Evolutionary conservation across 169 alveolate genomes (phyloP), one percentile per base, ranked within the genome.

Genomic region (Cystoisospora suis): DNA sequence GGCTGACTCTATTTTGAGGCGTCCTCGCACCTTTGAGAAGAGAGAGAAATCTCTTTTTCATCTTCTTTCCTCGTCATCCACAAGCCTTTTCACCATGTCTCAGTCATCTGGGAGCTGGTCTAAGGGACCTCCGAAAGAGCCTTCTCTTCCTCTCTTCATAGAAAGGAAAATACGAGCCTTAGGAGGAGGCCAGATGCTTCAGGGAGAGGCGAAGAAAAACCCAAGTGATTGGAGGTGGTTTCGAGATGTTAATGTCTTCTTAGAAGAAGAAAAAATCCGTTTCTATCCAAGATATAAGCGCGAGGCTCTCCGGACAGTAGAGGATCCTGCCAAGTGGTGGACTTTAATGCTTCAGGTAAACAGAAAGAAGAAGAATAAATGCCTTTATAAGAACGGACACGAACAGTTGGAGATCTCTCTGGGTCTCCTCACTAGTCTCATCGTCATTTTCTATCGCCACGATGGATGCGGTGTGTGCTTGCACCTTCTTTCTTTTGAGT

Each of bases 261-360:
- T 72, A 17, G 83, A 72, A 38, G 83, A 72, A 72, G 83, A 72
- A 40, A 72, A 72, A 72, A 72, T 72, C 20, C 83, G 83, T 3
- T 32, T 72, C 12, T 72, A 72, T 38, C 83, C 83, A 38, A 6
- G 83, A 12, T 53, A 40, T 38, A 34, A 40, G 7, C 49, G 83
- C 36, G 83, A 38, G 40, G 56, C 83, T 5, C 15, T 72, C 34
- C 83, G 83, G 1, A 38, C 56, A 4, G 83, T 17, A 29, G 3
- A 27, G 34, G 53, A 40, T 38, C 4, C 9, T n/a, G 6, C 1
- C 56, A 27, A 32, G 56, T 72, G 83, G 83, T 72, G 83, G 83
- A 9, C 83, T 9, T 34, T 72, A 34, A 72, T 72, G 83, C 47
- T 38, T 34, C 83, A 72, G 45, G 83, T 72, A 38, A 12, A 44